Evolutionary conservation across 192 early-diverging fungal species (phyloP).

Genomic region (Backusella liffmaniae): DNA sequence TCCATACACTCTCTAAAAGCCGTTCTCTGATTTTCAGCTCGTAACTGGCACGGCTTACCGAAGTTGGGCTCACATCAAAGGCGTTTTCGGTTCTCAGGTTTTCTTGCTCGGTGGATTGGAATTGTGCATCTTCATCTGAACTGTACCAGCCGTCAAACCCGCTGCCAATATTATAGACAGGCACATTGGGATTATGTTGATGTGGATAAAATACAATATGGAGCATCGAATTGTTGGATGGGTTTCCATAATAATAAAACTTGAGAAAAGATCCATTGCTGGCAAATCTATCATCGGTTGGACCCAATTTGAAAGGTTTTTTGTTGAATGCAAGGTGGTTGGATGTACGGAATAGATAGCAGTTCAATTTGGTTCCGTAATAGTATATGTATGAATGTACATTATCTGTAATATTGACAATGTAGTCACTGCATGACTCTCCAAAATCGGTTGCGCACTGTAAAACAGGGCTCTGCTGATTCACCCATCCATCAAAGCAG

Average conservation of each 20-base stretch:
- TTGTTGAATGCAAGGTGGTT: neutral
- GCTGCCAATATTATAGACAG: constrained; percentile 8
- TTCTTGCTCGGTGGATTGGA: constrained; percentile 13
- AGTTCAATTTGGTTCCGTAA: constrained; percentile 7
- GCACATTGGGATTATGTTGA: constrained; percentile 17
- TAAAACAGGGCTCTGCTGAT: constrained; percentile 4
- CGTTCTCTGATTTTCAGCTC: neutral
- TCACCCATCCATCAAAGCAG: constrained; percentile 23
- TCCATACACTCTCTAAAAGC: constrained; percentile 6
- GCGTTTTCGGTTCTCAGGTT: constrained; percentile 18
- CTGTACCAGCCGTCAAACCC: constrained; percentile 12
- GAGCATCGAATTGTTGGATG: constrained; percentile 11
- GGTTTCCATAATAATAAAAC: constrained; percentile 22
- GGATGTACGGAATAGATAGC: constrained; percentile 3
- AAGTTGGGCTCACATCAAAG: constrained; percentile 3
- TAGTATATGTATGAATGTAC: constrained; percentile 10
- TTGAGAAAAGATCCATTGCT: constrained; percentile 11
- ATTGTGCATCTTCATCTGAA: constrained; percentile 6
- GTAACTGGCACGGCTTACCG: neutral
- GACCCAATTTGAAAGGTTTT: neutral
- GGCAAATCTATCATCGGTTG: constrained; percentile 3
- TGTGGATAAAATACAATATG: constrained; percentile 17
- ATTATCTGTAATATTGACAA: constrained; percentile 18
- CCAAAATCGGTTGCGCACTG: constrained; percentile 25
- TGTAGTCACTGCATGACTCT: constrained; percentile 12